phyloP scores from a whole-genome alignment of 305 asterid genomes.

The Striga hermonthica region DNA sequence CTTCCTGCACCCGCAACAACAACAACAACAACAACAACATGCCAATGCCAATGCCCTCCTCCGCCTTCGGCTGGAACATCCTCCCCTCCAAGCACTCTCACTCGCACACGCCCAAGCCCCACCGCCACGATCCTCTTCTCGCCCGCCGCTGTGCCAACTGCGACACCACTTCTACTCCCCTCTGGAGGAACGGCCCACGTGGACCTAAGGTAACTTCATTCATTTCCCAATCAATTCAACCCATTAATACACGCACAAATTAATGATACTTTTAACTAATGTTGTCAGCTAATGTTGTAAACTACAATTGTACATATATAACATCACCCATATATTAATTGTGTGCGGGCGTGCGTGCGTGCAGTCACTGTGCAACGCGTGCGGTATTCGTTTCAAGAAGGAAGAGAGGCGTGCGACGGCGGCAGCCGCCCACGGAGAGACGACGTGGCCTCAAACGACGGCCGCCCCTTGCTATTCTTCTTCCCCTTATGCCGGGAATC shows the following conservation, averaged over 20 bases:
- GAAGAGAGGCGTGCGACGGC: conserved; percentile 93
- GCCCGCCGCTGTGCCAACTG: conserved; percentile 95
- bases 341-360: background rate
- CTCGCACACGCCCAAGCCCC: conserved; percentile 28
- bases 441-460: too few species aligned
- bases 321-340: background rate
- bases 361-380: conserved; percentile 97
- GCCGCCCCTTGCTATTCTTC: too few species aligned
- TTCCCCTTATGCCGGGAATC: too few species aligned
- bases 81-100: conserved; percentile 60
- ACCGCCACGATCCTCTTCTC: conserved; percentile 53
- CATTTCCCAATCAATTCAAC: too few species aligned
- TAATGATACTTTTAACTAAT: background rate
- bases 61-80: conserved; percentile 77
- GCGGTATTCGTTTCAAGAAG: conserved; percentile 94
- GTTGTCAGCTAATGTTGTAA: too few species aligned
- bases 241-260: too few species aligned
- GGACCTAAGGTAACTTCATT: conserved; percentile 74
- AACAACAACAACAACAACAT: conserved; percentile 13
- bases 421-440: conserved; percentile 49
- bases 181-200: conserved; percentile 95
- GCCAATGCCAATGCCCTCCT: conserved; percentile 53
- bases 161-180: conserved; percentile 93
- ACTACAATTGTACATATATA: too few species aligned
- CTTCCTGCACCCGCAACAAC: conserved; percentile 7